Percentiles rank a stretch among this genome's conserved stretches.
Evolutionary conservation across 2,329 filamentous ascomycete species (phyloP).

Genomic region (Nemania serpens): DNA sequence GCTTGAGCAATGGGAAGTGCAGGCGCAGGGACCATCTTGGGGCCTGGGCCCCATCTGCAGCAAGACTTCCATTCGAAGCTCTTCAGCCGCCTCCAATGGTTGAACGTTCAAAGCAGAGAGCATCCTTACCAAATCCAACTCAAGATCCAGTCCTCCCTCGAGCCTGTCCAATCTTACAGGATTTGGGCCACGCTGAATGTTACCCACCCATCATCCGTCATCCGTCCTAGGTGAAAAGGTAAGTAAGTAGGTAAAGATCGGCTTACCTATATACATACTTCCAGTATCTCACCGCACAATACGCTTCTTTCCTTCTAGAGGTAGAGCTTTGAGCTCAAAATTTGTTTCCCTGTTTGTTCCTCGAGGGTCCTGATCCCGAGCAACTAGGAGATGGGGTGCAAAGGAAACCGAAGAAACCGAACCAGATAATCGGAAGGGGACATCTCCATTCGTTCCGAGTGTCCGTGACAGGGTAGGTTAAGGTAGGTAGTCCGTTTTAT

Average conservation of each 20-base stretch:
- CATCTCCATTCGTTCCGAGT: constrained; percentile 4
- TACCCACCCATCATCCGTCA: constrained; percentile 24
- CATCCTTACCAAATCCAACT: constrained; percentile 1
- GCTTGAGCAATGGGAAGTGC: constrained; percentile 13
- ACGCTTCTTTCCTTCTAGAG: no score
- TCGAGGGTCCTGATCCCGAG: neutral
- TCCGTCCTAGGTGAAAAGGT: neutral
- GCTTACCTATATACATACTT: constrained; percentile 14
- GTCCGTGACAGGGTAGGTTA: neutral
- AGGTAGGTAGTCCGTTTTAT: neutral
- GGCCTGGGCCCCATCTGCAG: constrained; percentile 17
- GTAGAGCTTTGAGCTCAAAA: no score
- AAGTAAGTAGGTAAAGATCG: neutral
- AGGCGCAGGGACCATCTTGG: constrained; percentile 12
- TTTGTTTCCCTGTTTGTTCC: neutral
- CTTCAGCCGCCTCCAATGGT: constrained; percentile 33
- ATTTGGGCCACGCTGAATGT: constrained; percentile 18
- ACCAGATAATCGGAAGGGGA: neutral
- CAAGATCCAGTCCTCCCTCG: constrained; percentile 1
- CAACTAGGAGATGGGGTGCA: no score
- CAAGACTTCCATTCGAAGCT: constrained; percentile 12
- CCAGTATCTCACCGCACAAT: no score
- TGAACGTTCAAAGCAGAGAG: constrained; percentile 21
- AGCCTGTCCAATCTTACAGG: constrained; percentile 25
- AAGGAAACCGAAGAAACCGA: no score